phyloP scores from a whole-genome alignment of 179 eudicot genomes.

The Actinidia chinensis region DNA sequence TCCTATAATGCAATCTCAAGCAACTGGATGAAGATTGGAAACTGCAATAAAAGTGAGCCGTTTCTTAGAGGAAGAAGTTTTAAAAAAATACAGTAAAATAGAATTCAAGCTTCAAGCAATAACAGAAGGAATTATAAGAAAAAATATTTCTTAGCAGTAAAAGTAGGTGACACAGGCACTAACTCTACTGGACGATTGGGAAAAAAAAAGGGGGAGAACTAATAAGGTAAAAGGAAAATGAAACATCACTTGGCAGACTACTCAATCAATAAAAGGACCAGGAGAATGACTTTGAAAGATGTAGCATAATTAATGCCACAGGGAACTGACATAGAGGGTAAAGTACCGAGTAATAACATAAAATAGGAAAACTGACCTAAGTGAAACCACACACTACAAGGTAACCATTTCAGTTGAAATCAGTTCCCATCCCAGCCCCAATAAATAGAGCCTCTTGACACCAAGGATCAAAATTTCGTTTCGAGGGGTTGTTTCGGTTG shows the following conservation, averaged over 20 bases:
- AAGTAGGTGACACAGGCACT: neutral
- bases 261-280: conserved; percentile 28
- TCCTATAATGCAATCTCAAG: neutral
- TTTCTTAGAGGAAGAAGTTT: neutral
- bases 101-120: conserved; percentile 6
- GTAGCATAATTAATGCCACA: conserved; percentile 31
- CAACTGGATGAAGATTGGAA: neutral
- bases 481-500: no score
- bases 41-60: neutral
- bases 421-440: conserved; percentile 77
- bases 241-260: conserved; percentile 25
- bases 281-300: conserved; percentile 18
- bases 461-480: no score
- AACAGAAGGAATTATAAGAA: neutral
- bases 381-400: conserved; percentile 74
- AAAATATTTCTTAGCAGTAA: neutral
- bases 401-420: conserved; percentile 82
- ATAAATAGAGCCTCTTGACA: conserved; percentile 80
- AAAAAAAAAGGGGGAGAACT: conserved; percentile 13
- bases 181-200: neutral
- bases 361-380: conserved; percentile 77
- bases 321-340: conserved; percentile 21
- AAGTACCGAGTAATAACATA: conserved; percentile 40
- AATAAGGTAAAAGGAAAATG: conserved; percentile 17
- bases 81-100: neutral